These are phyloP conservation scores for Candida insectalens DNA, from an alignment of 805 yeast species.

Conservation along the genomic window DNA sequence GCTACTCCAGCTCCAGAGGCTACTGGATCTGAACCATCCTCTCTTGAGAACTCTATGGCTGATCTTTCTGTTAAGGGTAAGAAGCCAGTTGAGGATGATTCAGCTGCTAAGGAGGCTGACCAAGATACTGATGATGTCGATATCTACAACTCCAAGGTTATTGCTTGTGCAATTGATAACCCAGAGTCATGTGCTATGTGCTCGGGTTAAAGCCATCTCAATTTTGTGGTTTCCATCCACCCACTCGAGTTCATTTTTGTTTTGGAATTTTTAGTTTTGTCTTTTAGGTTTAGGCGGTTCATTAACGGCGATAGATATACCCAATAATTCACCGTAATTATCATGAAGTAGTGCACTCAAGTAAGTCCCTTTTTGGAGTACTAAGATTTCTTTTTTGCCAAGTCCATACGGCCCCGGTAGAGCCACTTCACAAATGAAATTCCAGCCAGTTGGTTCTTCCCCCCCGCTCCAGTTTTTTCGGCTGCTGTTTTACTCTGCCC, in stretches of 20 bases:
- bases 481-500: no score
- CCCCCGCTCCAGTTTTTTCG: no score
- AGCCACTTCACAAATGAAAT: no score
- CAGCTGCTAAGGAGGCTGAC: slow-evolving; percentile 5
- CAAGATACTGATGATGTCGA: slow-evolving; percentile 42
- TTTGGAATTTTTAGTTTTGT: neutral
- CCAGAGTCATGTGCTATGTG: slow-evolving; percentile 99
- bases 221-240: neutral
- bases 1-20: slow-evolving; percentile 39
- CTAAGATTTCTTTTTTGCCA: no score
- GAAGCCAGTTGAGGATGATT: slow-evolving; percentile 3
- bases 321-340: no score
- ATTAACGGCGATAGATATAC: no score
- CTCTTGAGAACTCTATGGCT: slow-evolving; percentile 36
- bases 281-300: neutral
- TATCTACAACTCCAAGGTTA: slow-evolving; percentile 84
- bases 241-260: no score
- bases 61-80: slow-evolving; percentile 29
- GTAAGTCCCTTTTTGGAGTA: no score
- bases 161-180: slow-evolving; percentile 94
- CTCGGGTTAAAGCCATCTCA: slow-evolving; percentile 56
- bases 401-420: no score
- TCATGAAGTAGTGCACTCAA: no score
- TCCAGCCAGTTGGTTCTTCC: no score
- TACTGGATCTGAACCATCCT: slow-evolving; percentile 29